Base-by-base conservation (phyloP, 495 filamentous ascomycete species). In the Corynascus novoguineensis region DNA sequence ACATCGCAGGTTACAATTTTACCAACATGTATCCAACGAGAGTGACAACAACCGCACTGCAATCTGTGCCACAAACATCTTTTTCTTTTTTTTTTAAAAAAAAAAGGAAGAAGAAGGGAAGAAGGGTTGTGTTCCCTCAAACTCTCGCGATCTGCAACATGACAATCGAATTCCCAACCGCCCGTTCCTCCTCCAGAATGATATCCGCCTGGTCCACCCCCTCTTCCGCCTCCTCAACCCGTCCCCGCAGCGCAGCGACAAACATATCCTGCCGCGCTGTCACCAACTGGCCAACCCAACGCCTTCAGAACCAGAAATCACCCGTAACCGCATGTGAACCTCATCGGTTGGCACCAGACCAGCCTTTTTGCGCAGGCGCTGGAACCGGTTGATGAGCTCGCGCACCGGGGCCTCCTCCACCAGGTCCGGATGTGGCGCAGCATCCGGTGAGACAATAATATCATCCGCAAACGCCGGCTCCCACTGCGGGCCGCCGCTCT, bases 361-460 rank as follows among this genome's bases (percentile, higher is more conserved):
- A 14, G 49, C 49, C 49, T 41, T 52, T 24, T 52, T 52, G 22
- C 49, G 34, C 49, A 52, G 34, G 14, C 49, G 34, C 35, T 52
- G 49, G 19, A 52, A 52, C 34, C 49, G 49, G 19, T 14, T 52
- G 34, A 52, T 25, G 6, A 52, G 49, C 17, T 52, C 49, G 21
- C 49, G 34, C 49, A 41, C 35, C 49, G 41, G 49, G 31, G 34
- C 34, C 24, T 52, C 49, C 49, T 52, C 49, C 5, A 41, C 35
- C 24, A 42, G 50, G n/a, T 53, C 50, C 25, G 50, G 50, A 17
- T 31, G 35, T 27, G 50, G 35, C 15, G 50, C 25, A 5, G 27
- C 37, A 37, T 53, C 37, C 9, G 42, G n/a, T 25, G 42, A 17
- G 8, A 40, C 49, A 3, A 28, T 21, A 21, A 40, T 38, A 24